Evolutionary conservation across 2,329 filamentous ascomycete species (phyloP).

Genomic region (Trichophyton verrucosum): DNA sequence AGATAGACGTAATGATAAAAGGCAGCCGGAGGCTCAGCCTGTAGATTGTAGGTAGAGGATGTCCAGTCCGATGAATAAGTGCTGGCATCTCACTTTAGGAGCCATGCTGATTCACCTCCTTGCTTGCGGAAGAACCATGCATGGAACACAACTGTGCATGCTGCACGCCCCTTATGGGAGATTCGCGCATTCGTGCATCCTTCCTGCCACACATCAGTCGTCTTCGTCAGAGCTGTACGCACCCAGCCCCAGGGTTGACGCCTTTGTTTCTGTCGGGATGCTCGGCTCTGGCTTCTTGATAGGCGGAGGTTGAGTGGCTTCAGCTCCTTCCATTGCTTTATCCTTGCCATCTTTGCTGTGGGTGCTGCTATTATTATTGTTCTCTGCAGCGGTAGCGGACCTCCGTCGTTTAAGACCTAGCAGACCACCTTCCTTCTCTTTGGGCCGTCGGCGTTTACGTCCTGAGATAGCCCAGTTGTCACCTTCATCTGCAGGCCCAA

Average conservation of each 20-base stretch:
- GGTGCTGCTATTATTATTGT: background rate
- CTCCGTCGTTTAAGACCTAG: slow-evolving; percentile 34
- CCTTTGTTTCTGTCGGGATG: slow-evolving; percentile 8
- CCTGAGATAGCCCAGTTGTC: slow-evolving; percentile 40
- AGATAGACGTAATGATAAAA: background rate
- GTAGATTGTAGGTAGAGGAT: background rate
- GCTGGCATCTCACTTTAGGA: background rate
- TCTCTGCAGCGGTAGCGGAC: slow-evolving; percentile 17
- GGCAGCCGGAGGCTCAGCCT: background rate
- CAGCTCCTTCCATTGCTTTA: background rate
- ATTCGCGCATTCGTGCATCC: background rate
- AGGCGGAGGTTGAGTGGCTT: background rate
- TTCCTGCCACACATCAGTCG: slow-evolving; percentile 4
- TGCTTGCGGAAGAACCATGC: background rate
- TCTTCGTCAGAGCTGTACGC: slow-evolving; percentile 33
- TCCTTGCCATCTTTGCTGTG: background rate
- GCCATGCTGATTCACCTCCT: background rate
- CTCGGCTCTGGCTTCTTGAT: slow-evolving; percentile 2
- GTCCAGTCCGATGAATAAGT: background rate
- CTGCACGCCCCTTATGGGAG: background rate
- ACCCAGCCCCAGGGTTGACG: slow-evolving; percentile 23
- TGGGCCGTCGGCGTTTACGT: slow-evolving; percentile 42
- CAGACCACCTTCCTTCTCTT: slow-evolving; percentile 28
- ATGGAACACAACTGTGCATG: background rate
- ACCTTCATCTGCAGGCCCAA: slow-evolving; percentile 22